Evolutionary conservation across 768 basidiomycete species (phyloP).

Genomic region (Postia placenta): DNA sequence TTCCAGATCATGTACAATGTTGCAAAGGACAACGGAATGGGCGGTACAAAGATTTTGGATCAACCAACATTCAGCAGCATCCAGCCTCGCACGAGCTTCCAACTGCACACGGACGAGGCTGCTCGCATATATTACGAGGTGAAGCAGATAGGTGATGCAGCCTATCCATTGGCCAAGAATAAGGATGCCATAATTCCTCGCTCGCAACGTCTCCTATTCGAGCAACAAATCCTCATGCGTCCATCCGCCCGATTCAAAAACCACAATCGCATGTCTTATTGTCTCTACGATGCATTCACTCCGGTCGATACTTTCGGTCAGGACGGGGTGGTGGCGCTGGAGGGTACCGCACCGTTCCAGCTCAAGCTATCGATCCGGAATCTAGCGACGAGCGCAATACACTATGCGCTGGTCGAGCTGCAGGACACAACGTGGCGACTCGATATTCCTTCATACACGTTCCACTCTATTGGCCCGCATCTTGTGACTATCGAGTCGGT

Average conservation of each 20-base stretch:
- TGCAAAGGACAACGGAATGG: constrained; percentile 59
- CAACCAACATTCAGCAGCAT: constrained; percentile 84
- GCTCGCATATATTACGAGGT: constrained; percentile 89
- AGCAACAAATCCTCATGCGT: constrained; percentile 78
- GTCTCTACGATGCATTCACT: constrained; percentile 62
- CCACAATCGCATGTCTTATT: constrained; percentile 61
- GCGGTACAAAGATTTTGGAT: constrained; percentile 65
- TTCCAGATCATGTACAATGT: constrained; percentile 92
- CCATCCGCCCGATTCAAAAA: constrained; percentile 79
- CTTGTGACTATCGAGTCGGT: constrained; percentile 73
- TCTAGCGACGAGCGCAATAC: constrained; percentile 62
- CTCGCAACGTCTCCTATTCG: constrained; percentile 64
- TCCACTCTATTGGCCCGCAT: constrained; percentile 78
- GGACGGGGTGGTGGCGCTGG: constrained; percentile 63
- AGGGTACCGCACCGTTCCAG: constrained; percentile 84
- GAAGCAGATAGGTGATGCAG: constrained; percentile 79
- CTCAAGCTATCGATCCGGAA: constrained; percentile 72
- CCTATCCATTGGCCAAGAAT: constrained; percentile 73
- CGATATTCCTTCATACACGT: constrained; percentile 61
- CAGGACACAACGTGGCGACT: constrained; percentile 58
- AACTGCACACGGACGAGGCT: constrained; percentile 68
- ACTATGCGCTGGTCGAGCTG: constrained; percentile 48
- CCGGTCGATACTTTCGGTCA: constrained; percentile 43
- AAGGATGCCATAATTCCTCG: constrained; percentile 59
- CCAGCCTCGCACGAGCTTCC: constrained; percentile 72